Base-by-base conservation (phyloP, 2,329 filamentous ascomycete genomes). In the Sporothrix globosa region DNA sequence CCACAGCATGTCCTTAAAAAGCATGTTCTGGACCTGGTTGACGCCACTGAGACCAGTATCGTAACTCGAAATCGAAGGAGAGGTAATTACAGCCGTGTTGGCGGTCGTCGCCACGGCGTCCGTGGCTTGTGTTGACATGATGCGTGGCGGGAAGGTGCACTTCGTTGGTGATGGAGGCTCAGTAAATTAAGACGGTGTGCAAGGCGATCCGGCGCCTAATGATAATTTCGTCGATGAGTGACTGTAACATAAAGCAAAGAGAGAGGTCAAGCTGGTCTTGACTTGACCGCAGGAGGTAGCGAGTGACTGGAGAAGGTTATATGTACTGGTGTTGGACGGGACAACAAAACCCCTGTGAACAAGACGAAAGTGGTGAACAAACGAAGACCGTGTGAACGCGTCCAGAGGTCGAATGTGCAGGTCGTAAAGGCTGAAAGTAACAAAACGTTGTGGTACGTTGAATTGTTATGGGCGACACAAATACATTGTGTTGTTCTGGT, bases 1-100 rank as follows among this genome's bases (percentile, higher is more conserved):
- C 87, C 87, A 90, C 14, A 90, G 76, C 52, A 82, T 78, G 73
- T 89, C 82, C 75, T 82, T 85, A 76, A 89, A 87, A 14, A 87
- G 74, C 74, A 87, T 77, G 77, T 90, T 89, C 74, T 84, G 80
- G 1, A 79, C 74, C 76, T 89, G 87, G 75, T 88, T 85, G 73
- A 90, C 88, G 69, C 88, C 88, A 75, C 84, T 85, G 72, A 90
- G 82, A 61, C 81, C 82, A 44, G 83, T 84, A 74, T 84, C 82
- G 77, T 83, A 90, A 21, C 85, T 84, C 17, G 84, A 82, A 71
- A 89, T 85, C 24, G 75, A 66, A 30, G 77, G 73, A 48, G 74
- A 54, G 9, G 65, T 24, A 60, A 72, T 67, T 24, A 69, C 66
- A 39, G n/a, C 77, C 82, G 24, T 81, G 79, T 6, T 77, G 85